Base-by-base conservation (phyloP, 768 basidiomycete species). In the Austroboletus eburneus region DNA sequence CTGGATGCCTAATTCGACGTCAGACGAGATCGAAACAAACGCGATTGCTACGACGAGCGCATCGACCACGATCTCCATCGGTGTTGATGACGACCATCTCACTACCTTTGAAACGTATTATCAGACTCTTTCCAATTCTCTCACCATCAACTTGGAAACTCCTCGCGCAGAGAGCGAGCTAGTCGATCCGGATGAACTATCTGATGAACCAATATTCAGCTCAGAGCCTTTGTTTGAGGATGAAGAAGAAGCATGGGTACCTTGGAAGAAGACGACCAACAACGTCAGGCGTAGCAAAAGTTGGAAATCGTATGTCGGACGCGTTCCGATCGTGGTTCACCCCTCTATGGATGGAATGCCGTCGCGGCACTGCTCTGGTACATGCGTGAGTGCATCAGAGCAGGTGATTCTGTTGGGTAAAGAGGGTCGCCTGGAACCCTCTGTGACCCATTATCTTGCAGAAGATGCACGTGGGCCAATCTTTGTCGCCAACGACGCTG, bases 221-320 rank as follows among this genome's bases (percentile, higher is more conserved):
- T 0, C 37, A 33, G 5, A 32, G 12, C 27, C 27, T 17, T 5
- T 22, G 10, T 46, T 57, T n/a, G 40, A 48, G 18, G 54, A 60
- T 5, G 55, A 51, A 3, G 54, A 58, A 9, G 56, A 49, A 4
- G 40, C 32, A 2, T 62, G 54, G 61, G 60, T 59, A 20, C 50
- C 51, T n/a, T 57, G 48, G 60, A 34, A 45, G 32, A 47, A 16
- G 20, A n/a, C 14, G 14, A 7, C 10, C n/a, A 13, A 0, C 9
- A 22, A 27, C 27, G 7, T 27, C 27, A 27, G 20, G 4, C 13
- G 2, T 20, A 4, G 9, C 9, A 22, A 3, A n/a, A 4, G 1
- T 5, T 34, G 39, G 45, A 3, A 3, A 3, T 21, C 9, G 1
- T 58, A 52, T 40, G 33, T 23, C 1, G 55, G 48, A 10, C 10